These are phyloP conservation scores for Paraphoma sp. DNA, from an alignment of 2,329 filamentous ascomycete genomes.

Conservation along the genomic window DNA sequence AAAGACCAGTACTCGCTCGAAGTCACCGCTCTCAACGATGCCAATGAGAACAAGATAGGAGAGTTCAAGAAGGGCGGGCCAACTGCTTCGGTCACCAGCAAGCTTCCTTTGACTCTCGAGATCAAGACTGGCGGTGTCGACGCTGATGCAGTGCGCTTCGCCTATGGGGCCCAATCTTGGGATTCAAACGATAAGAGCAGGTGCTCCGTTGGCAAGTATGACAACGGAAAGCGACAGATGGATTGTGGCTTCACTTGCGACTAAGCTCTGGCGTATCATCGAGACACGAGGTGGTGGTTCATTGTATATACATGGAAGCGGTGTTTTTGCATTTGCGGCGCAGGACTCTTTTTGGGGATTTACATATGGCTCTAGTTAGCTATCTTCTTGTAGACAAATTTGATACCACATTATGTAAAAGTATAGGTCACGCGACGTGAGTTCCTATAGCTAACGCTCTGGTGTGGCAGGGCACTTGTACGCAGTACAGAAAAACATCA, in stretches of 20 bases:
- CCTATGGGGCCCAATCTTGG: constrained; percentile 5
- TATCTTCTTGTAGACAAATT: background rate
- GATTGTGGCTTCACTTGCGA: constrained; percentile 10
- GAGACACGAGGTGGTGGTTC: no score
- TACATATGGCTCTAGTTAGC: background rate
- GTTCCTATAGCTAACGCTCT: background rate
- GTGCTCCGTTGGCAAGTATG: constrained; percentile 10
- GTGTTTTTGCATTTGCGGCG: no score
- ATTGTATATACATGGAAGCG: no score
- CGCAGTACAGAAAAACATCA: no score
- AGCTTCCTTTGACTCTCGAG: constrained; percentile 8
- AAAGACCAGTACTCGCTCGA: constrained; percentile 12
- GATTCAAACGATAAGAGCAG: constrained; percentile 7
- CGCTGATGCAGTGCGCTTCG: constrained; percentile 7
- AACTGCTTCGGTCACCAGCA: constrained; percentile 3
- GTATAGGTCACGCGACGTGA: no score
- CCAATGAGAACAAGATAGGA: constrained; percentile 12
- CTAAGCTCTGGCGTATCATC: background rate
- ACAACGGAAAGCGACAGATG: constrained; percentile 10
- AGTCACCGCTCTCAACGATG: constrained; percentile 3
- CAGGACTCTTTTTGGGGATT: no score
- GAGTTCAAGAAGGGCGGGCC: background rate
- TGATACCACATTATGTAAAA: background rate
- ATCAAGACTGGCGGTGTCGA: constrained; percentile 10
- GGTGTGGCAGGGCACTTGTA: background rate